Conservation (phyloP, 1,284 basidiomycete genomes). For the Lignosus rhinocerotis region DNA sequence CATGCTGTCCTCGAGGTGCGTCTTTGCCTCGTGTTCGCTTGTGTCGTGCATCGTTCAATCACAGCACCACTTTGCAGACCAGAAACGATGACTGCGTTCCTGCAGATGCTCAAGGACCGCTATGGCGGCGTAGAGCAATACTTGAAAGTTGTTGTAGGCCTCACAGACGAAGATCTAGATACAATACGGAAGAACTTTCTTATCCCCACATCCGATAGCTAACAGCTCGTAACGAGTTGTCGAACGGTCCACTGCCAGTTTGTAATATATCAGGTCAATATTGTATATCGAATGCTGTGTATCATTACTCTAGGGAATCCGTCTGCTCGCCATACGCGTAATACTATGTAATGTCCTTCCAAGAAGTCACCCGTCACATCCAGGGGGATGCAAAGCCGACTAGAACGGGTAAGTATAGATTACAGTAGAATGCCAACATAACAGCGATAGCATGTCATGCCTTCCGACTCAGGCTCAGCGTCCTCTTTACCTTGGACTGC, state of each 20-base stretch:
- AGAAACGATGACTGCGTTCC: constrained; percentile 72
- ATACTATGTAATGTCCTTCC: constrained; percentile 9
- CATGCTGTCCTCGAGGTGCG: constrained; percentile 75
- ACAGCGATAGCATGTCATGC: constrained; percentile 12
- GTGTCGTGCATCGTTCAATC: not conserved
- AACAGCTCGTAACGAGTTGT: too few species aligned
- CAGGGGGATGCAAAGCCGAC: not conserved
- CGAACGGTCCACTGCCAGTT: not conserved
- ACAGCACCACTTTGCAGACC: constrained; percentile 39
- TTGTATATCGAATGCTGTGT: constrained; percentile 18
- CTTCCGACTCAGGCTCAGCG: constrained; percentile 48
- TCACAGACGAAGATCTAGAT: constrained; percentile 61
- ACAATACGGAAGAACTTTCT: constrained; percentile 63
- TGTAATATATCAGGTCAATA: constrained; percentile 13
- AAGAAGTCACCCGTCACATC: not conserved
- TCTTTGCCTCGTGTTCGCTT: not conserved
- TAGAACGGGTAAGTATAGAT: not conserved
- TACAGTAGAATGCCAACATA: not conserved
- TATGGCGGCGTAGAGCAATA: constrained; percentile 73
- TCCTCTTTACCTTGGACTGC: constrained; percentile 48
- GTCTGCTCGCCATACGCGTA: constrained; percentile 2
- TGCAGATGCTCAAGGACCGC: constrained; percentile 55
- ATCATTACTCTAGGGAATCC: constrained; percentile 12
- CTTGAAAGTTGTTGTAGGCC: constrained; percentile 49
- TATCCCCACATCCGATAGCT: constrained; percentile 25